Evolutionary conservation across 2,329 filamentous ascomycete species (phyloP), one percentile per base, ranked within the genome.

Genomic region (Tolypocladium album): DNA sequence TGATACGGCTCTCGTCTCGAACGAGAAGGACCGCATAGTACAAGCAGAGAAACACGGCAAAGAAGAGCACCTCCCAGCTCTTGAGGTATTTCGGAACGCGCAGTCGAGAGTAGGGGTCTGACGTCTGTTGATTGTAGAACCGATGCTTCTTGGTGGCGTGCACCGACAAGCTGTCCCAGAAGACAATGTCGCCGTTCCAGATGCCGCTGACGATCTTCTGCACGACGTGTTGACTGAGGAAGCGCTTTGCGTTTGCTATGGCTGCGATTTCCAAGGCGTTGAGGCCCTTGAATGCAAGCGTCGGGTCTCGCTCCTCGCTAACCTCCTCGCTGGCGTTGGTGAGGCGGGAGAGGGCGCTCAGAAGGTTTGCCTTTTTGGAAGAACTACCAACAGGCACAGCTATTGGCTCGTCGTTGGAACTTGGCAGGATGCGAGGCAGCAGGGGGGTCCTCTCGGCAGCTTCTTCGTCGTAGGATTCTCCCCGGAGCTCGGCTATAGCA

Each of bases 231-330:
- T 95, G 90, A 68, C 87, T 88, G 42, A 96, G 80, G 66, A 96
- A 95, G 55, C 88, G 88, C 75, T 96, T 96, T 38, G 90, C 89
- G 61, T 89, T 82, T 15, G 88, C 88, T 24, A 95, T 85, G 55
- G 88, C 87, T 34, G 90, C 91, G 67, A 96, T 92, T 70, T 96
- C 91, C 20, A 97, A 79, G 1, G 90, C 91, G 70, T 94, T 96
- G 56, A 96, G 79, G 22, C 88, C 86, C 42, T 86, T 85, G 70
- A 96, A 96, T 1, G 86, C 83, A 0, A 84, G 81, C 0, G 88
- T 88, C 36, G 88, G 84, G 57, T 89, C 83, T 9, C 83, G 79
- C 4, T 82, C 78, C 4, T 78, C 77, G 0, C 72, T 68, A 7
- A 70, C 63, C 24, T 75, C 72, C 56, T 75, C 75, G 31, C 66